Evolutionary conservation across 2,329 filamentous ascomycete species (phyloP).

Genomic region (Trichophyton mentagrophytes): DNA sequence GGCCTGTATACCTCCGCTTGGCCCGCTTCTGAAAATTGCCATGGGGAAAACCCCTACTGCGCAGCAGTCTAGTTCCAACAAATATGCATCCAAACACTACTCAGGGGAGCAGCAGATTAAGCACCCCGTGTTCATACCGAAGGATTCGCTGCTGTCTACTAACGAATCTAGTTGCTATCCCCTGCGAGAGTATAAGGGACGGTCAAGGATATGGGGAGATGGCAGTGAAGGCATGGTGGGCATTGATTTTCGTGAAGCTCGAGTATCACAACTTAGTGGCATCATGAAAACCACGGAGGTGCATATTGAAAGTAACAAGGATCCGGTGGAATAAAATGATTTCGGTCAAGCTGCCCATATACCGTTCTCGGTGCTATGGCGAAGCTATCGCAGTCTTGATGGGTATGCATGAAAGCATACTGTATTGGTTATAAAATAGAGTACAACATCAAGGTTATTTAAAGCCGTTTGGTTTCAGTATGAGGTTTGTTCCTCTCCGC

Average conservation of each 20-base stretch:
- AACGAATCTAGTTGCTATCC: constrained; percentile 4
- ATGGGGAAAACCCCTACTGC: constrained; percentile 1
- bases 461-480: not conserved
- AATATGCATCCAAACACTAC: not conserved
- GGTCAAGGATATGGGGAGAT: constrained; percentile 1
- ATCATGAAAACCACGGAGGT: constrained; percentile 10
- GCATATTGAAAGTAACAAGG: not conserved
- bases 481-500: no score
- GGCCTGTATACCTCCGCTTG: constrained; percentile 10
- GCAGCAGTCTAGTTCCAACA: not conserved
- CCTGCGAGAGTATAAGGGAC: constrained; percentile 6
- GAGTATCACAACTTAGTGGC: not conserved
- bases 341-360: not conserved
- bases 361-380: no score
- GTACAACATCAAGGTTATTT: not conserved
- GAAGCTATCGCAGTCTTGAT: no score
- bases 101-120: not conserved
- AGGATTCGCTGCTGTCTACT: not conserved
- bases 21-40: constrained; percentile 4
- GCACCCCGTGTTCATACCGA: not conserved
- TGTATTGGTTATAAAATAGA: no score
- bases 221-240: not conserved
- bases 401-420: no score
- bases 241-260: not conserved
- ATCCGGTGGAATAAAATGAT: not conserved